Conservation (phyloP, 2,329 filamentous ascomycete species). For the Diaporthe capsici region DNA sequence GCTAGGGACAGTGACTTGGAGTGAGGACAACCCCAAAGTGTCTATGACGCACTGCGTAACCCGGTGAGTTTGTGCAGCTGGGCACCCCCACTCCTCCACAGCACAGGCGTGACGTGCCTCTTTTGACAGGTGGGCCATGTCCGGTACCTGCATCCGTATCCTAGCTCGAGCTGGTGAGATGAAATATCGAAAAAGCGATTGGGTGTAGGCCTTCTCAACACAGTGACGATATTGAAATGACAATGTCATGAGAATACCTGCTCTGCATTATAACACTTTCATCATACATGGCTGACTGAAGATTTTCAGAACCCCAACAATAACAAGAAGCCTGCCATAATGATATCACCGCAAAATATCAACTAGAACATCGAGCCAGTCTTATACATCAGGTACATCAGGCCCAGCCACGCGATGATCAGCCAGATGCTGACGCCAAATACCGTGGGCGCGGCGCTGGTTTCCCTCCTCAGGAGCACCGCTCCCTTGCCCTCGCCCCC, state of each 20-base stretch:
- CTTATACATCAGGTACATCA: conserved; percentile 38
- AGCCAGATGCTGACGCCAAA: conserved; percentile 34
- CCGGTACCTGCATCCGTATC: neutral
- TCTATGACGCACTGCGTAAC: neutral
- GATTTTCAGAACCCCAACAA: neutral
- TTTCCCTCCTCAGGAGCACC: conserved; percentile 10
- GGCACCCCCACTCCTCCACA: neutral
- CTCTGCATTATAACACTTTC: neutral
- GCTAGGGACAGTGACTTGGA: too few species aligned
- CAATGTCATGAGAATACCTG: neutral
- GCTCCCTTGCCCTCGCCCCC: neutral
- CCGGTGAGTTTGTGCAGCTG: neutral
- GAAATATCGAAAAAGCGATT: neutral
- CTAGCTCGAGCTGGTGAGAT: neutral
- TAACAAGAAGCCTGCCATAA: neutral
- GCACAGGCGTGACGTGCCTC: neutral
- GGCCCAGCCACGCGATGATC: conserved; percentile 31
- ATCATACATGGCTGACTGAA: neutral
- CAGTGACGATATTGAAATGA: neutral
- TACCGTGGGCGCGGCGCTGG: conserved; percentile 33
- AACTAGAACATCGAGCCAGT: conserved; percentile 36
- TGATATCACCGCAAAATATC: neutral
- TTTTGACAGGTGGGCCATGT: neutral
- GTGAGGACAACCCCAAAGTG: neutral
- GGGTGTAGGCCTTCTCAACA: too few species aligned